Conservation (phyloP, 2,329 filamentous ascomycete species). For the Phialemoniopsis sp. region DNA sequence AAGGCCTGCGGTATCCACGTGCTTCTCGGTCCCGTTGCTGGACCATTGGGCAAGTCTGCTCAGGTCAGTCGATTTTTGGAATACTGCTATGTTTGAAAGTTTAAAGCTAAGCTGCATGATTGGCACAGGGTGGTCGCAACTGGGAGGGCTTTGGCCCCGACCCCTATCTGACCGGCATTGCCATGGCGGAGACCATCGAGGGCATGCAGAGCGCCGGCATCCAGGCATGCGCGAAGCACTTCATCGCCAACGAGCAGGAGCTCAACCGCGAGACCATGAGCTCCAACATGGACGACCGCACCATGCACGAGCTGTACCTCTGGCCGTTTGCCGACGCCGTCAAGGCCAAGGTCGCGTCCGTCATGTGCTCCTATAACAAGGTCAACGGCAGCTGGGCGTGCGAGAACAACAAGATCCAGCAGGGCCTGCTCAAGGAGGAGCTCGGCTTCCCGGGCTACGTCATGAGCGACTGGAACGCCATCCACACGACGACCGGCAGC, state of each 20-base stretch:
- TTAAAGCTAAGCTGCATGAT: too few relatives aligned
- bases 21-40: constrained; percentile 70
- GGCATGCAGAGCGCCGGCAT: constrained; percentile 49
- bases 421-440: constrained; percentile 63
- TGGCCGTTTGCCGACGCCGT: constrained; percentile 69
- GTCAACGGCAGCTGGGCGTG: constrained; percentile 67
- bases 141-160: constrained; percentile 84
- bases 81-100: constrained; percentile 66
- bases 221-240: constrained; percentile 55
- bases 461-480: constrained; percentile 68
- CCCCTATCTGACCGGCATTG: constrained; percentile 66
- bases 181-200: constrained; percentile 56
- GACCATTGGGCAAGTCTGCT: constrained; percentile 69
- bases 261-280: constrained; percentile 48
- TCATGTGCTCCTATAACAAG: constrained; percentile 74
- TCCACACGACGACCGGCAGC: constrained; percentile 64
- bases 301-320: constrained; percentile 63
- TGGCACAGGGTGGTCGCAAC: constrained; percentile 69
- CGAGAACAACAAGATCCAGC: constrained; percentile 57
- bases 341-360: constrained; percentile 56
- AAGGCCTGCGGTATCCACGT: constrained; percentile 69
- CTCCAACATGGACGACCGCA: constrained; percentile 59
- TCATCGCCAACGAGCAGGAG: constrained; percentile 67
- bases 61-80: constrained; percentile 78
- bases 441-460: constrained; percentile 67